Evolutionary conservation across 2,329 filamentous ascomycete genomes (phyloP), one percentile per base, ranked within the genome.

Genomic region (Simplicillium sp.): DNA sequence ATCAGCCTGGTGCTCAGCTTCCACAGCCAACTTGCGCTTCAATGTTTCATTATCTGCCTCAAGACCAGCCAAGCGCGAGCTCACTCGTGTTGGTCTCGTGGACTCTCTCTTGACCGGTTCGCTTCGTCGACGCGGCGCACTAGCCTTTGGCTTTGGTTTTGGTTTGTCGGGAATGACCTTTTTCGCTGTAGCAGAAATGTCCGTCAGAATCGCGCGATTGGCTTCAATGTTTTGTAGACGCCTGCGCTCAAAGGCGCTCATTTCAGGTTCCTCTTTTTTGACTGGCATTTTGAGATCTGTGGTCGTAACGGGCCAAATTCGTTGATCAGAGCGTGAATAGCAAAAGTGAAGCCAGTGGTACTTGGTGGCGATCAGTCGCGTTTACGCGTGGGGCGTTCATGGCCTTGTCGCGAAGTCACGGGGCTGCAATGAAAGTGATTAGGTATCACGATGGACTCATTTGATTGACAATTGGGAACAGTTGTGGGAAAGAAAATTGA

Each of bases 181-280:
- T 16, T 83, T 82, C 0, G 86, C 80, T 1, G 83, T 75, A 2
- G 78, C 77, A 2, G 84, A 82, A 1, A 94, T 75, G 44, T 88
- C 83, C 44, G 84, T 84, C 0, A 96, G 64, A 0, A 95, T 57
- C 0, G 82, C 86, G 60, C 90, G 83, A 51, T 94, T 92, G 40
- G 85, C 81, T 0, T 82, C 86, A 33, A 94, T 94, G 50, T 95
- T 95, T 45, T 88, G 87, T 13, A 87, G 75, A 1, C 89, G 75
- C 50, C 86, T 80, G 52, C 82, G 80, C 68, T 95, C 89, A 61
- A 94, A 96, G 32, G 87, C 86, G 61, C 85, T 94, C 51, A 94
- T 67, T 29, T 52, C 72, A 16, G 50, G 54, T 12, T 60, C 60
- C 33, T 68, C 63, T 16, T 60, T 65, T 13, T 63, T 61, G 2